Conservation (phyloP, 2,329 filamentous ascomycete genomes). For the Colletotrichum tanaceti region DNA sequence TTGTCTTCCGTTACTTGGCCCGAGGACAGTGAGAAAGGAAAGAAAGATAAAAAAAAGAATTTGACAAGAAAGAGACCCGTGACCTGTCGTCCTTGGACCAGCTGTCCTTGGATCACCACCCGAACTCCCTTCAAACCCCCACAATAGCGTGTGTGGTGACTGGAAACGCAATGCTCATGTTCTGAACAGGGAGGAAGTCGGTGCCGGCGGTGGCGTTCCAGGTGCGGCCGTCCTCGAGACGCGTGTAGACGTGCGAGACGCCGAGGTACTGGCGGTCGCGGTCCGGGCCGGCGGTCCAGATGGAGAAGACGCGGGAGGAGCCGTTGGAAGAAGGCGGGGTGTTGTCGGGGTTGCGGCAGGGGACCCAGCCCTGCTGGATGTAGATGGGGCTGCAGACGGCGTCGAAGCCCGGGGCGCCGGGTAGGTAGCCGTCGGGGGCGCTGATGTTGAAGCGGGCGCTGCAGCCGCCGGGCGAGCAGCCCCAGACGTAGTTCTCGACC, state of each 20-base stretch:
- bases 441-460: constrained; percentile 43
- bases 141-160: background rate
- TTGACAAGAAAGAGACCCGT: too few relatives aligned
- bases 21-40: too few relatives aligned
- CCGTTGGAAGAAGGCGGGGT: constrained; percentile 13
- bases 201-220: constrained; percentile 16
- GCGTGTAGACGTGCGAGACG: constrained; percentile 43
- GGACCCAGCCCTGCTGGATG: constrained; percentile 43
- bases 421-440: constrained; percentile 42
- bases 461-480: constrained; percentile 46
- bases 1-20: too few relatives aligned
- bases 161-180: constrained; percentile 5
- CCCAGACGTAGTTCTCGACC: constrained; percentile 32
- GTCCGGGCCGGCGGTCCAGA: constrained; percentile 42
- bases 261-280: constrained; percentile 43
- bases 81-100: too few relatives aligned
- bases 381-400: constrained; percentile 45
- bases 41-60: too few relatives aligned
- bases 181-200: constrained; percentile 5
- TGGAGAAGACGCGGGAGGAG: constrained; percentile 43
- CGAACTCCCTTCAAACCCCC: too few relatives aligned
- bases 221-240: constrained; percentile 1
- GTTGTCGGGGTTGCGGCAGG: constrained; percentile 41
- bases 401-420: constrained; percentile 45
- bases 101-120: too few relatives aligned